phyloP scores from a whole-genome alignment of 208 protist genomes.

The Phytomonas serpens region DNA sequence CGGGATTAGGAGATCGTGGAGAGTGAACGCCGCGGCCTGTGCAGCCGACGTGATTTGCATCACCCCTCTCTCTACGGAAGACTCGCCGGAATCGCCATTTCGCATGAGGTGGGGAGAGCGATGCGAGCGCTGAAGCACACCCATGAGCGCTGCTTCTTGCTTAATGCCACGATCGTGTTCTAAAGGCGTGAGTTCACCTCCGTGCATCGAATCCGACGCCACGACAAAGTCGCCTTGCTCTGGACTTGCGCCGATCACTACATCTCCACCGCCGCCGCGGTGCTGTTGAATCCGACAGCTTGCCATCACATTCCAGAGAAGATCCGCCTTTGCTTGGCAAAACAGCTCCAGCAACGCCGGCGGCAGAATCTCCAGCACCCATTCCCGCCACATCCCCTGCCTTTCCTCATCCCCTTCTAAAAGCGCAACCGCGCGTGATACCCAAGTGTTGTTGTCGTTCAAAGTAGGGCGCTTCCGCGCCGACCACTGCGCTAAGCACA shows the following conservation, averaged over 20 bases:
- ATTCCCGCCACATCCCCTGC: slow-evolving; percentile 34
- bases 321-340: slow-evolving; percentile 18
- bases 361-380: slow-evolving; percentile 35
- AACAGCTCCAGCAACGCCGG: slow-evolving; percentile 20
- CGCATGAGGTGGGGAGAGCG: background rate
- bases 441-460: no score
- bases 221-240: slow-evolving; percentile 57
- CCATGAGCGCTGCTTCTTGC: slow-evolving; percentile 15
- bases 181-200: background rate
- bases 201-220: background rate
- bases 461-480: background rate
- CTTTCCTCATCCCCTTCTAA: slow-evolving; percentile 34
- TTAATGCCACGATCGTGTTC: background rate
- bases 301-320: slow-evolving; percentile 72
- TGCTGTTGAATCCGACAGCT: slow-evolving; percentile 48
- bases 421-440: no score
- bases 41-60: slow-evolving; percentile 18
- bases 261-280: slow-evolving; percentile 14
- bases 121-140: slow-evolving; percentile 14
- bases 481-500: slow-evolving; percentile 19
- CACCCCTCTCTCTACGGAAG: background rate
- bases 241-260: slow-evolving; percentile 18
- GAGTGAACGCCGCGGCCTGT: slow-evolving; percentile 16
- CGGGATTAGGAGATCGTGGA: slow-evolving; percentile 25
- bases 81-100: background rate